These are phyloP conservation scores for Clavispora santaluciae DNA, from an alignment of 805 yeast genomes.

Conservation along the genomic window DNA sequence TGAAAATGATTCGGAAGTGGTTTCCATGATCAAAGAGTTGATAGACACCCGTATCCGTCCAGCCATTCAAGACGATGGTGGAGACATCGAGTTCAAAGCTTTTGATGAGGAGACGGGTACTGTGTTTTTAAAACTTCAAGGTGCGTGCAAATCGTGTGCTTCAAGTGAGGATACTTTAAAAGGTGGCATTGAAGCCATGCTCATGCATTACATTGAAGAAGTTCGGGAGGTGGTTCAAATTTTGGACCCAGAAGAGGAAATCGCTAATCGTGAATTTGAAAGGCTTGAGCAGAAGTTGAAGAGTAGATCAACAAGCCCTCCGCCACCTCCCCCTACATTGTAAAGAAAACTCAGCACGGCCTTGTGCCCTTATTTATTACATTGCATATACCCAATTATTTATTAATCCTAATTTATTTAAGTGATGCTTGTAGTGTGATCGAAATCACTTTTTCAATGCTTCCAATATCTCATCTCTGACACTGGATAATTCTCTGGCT, in stretches of 20 bases:
- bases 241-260: conserved; percentile 68
- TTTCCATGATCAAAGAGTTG: conserved; percentile 85
- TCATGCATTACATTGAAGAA: conserved; percentile 94
- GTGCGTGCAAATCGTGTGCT: conserved; percentile 95
- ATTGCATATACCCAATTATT: background rate
- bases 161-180: conserved; percentile 87
- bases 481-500: conserved; percentile 14
- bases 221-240: conserved; percentile 84
- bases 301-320: conserved; percentile 14
- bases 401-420: conserved; percentile 3
- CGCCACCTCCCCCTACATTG: conserved; percentile 19
- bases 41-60: conserved; percentile 95
- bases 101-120: conserved; percentile 83
- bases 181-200: conserved; percentile 96
- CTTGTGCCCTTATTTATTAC: conserved; percentile 2
- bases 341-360: background rate
- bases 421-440: background rate
- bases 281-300: conserved; percentile 59
- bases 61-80: conserved; percentile 98
- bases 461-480: conserved; percentile 12
- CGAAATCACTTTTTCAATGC: conserved; percentile 5
- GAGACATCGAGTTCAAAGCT: conserved; percentile 86
- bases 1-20: conserved; percentile 62
- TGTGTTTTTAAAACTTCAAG: conserved; percentile 83
- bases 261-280: conserved; percentile 79